phyloP scores from a whole-genome alignment of 164 flowering plant genomes.

The Liriodendron chinense region DNA sequence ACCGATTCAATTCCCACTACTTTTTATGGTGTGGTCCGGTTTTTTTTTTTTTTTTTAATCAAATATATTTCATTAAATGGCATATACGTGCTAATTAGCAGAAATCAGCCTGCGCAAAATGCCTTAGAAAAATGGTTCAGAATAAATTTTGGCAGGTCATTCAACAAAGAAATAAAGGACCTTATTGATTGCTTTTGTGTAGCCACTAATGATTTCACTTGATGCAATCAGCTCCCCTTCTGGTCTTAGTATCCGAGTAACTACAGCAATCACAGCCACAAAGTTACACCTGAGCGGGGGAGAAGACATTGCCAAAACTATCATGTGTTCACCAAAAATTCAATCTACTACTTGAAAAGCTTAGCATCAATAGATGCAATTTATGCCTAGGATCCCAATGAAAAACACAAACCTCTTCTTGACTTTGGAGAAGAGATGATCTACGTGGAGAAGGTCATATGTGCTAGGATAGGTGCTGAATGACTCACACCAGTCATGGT shows the following conservation, averaged over 20 bases:
- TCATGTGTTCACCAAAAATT: background rate
- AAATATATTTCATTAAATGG: no score
- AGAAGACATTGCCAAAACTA: background rate
- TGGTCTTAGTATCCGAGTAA: conserved; percentile 81
- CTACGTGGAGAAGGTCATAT: conserved; percentile 94
- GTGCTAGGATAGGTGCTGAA: conserved; percentile 92
- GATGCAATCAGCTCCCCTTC: conserved; percentile 81
- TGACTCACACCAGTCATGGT: conserved; percentile 98
- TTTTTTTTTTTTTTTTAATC: no score
- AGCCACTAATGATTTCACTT: no score
- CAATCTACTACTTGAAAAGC: background rate
- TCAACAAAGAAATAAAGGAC: no score
- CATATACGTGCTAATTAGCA: no score
- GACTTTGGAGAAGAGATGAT: conserved; percentile 83
- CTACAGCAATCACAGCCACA: conserved; percentile 67
- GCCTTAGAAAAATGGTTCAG: no score
- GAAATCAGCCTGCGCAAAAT: no score
- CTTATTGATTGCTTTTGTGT: no score
- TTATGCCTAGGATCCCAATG: background rate
- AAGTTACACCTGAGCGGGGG: conserved; percentile 57
- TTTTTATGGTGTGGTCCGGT: no score
- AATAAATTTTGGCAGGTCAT: no score
- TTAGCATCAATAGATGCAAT: background rate
- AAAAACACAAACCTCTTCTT: conserved; percentile 48
- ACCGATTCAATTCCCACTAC: no score